phyloP scores from a whole-genome alignment of 2,329 filamentous ascomycete genomes.

The Fusarium chuoi region DNA sequence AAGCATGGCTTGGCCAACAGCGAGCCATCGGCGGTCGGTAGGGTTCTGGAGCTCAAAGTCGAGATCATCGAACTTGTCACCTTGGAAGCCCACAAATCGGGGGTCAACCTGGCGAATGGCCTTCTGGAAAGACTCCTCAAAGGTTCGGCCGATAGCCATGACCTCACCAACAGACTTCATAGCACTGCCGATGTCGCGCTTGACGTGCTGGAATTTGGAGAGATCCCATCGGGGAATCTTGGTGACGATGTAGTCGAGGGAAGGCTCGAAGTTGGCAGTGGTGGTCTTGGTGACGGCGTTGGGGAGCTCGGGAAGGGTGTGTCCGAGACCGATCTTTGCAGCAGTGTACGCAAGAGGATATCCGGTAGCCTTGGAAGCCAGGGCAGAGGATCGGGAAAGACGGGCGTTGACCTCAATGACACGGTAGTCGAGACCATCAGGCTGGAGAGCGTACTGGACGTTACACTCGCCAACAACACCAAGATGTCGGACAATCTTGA shows the following conservation, averaged over 20 bases:
- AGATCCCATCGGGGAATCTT: constrained; percentile 99
- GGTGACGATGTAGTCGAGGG: constrained; percentile 96
- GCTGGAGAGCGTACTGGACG: constrained; percentile 96
- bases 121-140: constrained; percentile 99
- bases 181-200: constrained; percentile 94
- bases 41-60: constrained; percentile 92
- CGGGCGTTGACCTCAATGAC: constrained; percentile 99
- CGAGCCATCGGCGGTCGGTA: constrained; percentile 95
- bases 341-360: constrained; percentile 98
- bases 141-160: constrained; percentile 98
- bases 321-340: constrained; percentile 96
- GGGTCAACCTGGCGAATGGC: constrained; percentile 97
- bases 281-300: constrained; percentile 99
- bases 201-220: constrained; percentile 98
- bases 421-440: constrained; percentile 95
- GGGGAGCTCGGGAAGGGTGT: constrained; percentile 93
- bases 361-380: constrained; percentile 97
- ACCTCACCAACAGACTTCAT: constrained; percentile 99
- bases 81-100: constrained; percentile 90
- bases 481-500: constrained; percentile 97
- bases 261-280: constrained; percentile 98
- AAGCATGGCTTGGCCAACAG: constrained; percentile 96
- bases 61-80: constrained; percentile 91
- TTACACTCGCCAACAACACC: constrained; percentile 99
- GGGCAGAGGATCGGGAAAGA: constrained; percentile 94